These are phyloP conservation scores for Diutina neorugosa DNA, from an alignment of 1,139 yeast species.

Conservation along the genomic window DNA sequence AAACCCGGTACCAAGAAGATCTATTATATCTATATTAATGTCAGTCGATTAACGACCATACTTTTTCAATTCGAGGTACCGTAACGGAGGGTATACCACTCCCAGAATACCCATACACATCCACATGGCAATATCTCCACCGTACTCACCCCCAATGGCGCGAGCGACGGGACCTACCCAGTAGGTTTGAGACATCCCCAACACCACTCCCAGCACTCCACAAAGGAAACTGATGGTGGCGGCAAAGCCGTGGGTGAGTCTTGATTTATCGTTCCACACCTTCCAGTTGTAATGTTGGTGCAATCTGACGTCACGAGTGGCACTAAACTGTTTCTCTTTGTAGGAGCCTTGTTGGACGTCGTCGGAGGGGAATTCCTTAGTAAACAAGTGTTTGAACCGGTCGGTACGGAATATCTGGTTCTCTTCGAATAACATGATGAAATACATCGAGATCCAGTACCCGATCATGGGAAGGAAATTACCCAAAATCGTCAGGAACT, in stretches of 20 bases:
- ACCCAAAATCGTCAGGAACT: slow-evolving; percentile 65
- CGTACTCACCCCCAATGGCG: slow-evolving; percentile 38
- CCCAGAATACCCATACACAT: slow-evolving; percentile 65
- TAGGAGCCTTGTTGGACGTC: slow-evolving; percentile 11
- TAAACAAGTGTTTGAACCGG: slow-evolving; percentile 35
- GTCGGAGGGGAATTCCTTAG: slow-evolving; percentile 31
- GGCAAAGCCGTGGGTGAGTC: slow-evolving; percentile 52
- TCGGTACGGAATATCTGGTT: slow-evolving; percentile 57
- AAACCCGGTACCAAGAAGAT: too few relatives aligned
- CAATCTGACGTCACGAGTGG: slow-evolving; percentile 4
- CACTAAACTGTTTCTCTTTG: slow-evolving; percentile 5
- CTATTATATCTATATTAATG: not conserved
- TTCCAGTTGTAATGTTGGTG: slow-evolving; percentile 45
- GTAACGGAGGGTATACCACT: slow-evolving; percentile 45
- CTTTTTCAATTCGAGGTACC: slow-evolving; percentile 50
- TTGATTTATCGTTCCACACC: slow-evolving; percentile 46
- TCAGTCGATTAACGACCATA: slow-evolving; percentile 27
- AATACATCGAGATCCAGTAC: slow-evolving; percentile 84
- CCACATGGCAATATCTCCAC: slow-evolving; percentile 81
- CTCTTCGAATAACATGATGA: slow-evolving; percentile 61
- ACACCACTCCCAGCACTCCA: slow-evolving; percentile 66
- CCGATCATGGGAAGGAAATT: slow-evolving; percentile 92
- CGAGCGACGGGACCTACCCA: slow-evolving; percentile 62
- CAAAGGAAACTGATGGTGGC: slow-evolving; percentile 45
- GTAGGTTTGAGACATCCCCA: slow-evolving; percentile 77